Evolutionary conservation across 2,329 filamentous ascomycete species (phyloP).

Genomic region (Botrytis elliptica): DNA sequence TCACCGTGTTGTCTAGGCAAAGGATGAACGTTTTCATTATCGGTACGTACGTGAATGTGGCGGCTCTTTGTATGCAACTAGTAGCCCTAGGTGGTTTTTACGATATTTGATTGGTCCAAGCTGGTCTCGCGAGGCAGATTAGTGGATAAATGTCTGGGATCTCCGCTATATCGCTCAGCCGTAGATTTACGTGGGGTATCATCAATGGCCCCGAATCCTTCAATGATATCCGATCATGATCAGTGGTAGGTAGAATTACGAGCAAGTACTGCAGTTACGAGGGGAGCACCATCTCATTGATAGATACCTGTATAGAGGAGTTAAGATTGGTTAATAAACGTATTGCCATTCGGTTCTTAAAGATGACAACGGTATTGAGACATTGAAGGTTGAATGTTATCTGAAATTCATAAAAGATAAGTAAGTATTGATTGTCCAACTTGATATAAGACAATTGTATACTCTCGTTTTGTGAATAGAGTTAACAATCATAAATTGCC

Average conservation of each 20-base stretch:
- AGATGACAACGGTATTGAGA: not conserved
- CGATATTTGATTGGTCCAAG: not conserved
- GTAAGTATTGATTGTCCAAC: not conserved
- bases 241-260: slow-evolving; percentile 13
- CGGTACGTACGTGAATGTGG: not conserved
- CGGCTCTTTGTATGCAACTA: not conserved
- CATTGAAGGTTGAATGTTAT: not conserved
- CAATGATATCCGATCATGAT: not conserved
- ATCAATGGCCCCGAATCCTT: not conserved
- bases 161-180: not conserved
- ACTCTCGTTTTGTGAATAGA: not conserved
- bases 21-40: not conserved
- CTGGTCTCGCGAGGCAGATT: not conserved
- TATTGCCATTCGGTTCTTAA: not conserved
- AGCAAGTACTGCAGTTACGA: not conserved
- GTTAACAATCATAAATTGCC: too few relatives aligned
- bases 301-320: not conserved
- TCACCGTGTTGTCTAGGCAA: slow-evolving; percentile 13
- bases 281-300: not conserved
- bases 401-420: not conserved
- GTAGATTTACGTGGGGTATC: slow-evolving; percentile 7
- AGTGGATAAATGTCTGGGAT: slow-evolving; percentile 1
- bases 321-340: not conserved
- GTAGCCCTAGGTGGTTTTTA: not conserved
- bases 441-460: not conserved